Base-by-base conservation (phyloP, 352 stramenopile species). In the Phytophthora crassamura region DNA sequence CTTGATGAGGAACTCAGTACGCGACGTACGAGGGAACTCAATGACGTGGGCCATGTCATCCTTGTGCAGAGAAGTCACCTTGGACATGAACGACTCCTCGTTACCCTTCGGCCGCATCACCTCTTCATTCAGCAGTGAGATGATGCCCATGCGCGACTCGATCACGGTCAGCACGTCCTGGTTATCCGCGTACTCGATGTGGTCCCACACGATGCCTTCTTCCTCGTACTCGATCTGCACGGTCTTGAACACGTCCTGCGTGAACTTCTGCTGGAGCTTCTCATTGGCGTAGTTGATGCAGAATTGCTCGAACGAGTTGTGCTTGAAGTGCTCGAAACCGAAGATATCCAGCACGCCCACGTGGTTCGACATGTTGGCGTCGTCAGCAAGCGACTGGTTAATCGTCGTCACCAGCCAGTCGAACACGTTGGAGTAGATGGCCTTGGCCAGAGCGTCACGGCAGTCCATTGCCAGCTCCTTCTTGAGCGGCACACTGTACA, bases 291-390 rank as follows among this genome's bases (percentile, higher is more conserved):
- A 97, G 78, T 97, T 97, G 59, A 97, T 97, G 46, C 90, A 97
- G 30, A 97, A 89, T 65, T 98, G 94, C 75, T 98, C 94, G 51
- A 98, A 98, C 52, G 90, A 96, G 77, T 97, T 97, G 77, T 95
- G 86, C 62, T 97, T 96, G 79, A 99, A 99, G 71, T 97, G 97
- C 80, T 99, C 97, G 67, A 99, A 99, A 46, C 97, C 97, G 67
- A 99, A 99, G 68, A 99, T 99, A 90, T 99, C 97, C 51, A 99
- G 79, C 43, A 99, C 94, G 47, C 97, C 97, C 36, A 98, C 95
- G 39, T 93, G 82, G 59, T 95, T 89, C 49, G 79, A 42, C 82
- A 91, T 94, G 59, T 91, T 77, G n/a, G 67, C 68, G 59, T 94
- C 88, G 42, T 94, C 78, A 18, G 80, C 74, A 28, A 95, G 75